phyloP scores from a whole-genome alignment of 2,329 filamentous ascomycete species.

The Dryadomyces quercivorus region DNA sequence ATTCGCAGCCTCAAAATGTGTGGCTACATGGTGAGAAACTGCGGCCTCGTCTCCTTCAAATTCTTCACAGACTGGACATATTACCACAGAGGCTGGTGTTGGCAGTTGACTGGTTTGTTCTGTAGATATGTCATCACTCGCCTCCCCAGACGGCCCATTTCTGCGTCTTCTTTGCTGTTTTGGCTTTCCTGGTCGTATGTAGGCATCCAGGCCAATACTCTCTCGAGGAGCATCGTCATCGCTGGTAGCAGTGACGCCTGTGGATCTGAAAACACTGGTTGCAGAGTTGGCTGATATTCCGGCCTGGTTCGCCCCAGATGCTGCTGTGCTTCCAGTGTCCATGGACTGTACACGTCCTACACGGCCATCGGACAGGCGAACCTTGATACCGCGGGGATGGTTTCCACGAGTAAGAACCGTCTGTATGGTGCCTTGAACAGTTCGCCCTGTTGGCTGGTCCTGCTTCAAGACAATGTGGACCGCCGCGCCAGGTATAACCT shows the following conservation, averaged over 20 bases:
- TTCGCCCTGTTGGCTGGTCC: constrained; percentile 62
- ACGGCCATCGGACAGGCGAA: constrained; percentile 57
- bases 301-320: neutral
- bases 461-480: constrained; percentile 67
- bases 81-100: constrained; percentile 13
- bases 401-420: constrained; percentile 61
- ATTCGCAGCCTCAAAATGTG: constrained; percentile 32
- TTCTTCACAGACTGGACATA: constrained; percentile 52
- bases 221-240: constrained; percentile 22
- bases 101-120: constrained; percentile 3
- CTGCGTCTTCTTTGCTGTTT: constrained; percentile 16
- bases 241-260: neutral
- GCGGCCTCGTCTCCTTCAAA: constrained; percentile 60
- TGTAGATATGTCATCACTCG: neutral
- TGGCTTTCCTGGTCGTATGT: constrained; percentile 23
- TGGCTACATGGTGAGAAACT: constrained; percentile 54
- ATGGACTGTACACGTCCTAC: constrained; percentile 63
- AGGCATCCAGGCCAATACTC: constrained; percentile 37
- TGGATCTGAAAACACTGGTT: neutral
- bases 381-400: constrained; percentile 70
- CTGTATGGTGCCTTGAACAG: constrained; percentile 54
- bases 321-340: constrained; percentile 14
- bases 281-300: neutral
- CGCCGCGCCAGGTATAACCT: constrained; percentile 46
- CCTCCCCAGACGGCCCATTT: constrained; percentile 7